Evolutionary conservation across 208 protist species (phyloP), one percentile per base, ranked within the genome.

Genomic region (Tritrichomonas foetus): DNA sequence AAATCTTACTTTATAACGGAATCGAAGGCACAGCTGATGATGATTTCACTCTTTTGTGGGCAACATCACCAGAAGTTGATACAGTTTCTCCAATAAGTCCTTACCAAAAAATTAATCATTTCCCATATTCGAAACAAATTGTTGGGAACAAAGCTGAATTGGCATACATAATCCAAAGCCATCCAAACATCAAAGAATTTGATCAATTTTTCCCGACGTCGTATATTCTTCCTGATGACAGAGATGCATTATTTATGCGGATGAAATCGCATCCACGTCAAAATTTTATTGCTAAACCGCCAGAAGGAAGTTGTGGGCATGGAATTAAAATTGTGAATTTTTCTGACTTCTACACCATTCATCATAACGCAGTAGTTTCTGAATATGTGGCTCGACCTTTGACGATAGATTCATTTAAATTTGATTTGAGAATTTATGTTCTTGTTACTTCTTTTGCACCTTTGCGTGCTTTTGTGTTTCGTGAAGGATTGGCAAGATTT

Each of bases 391-490:
- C 25, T 0, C 75, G 95, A n/a, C 95, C 95, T 57, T 50, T 95
- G 0, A 49, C 93, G 2, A 82, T 95, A 64, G 92, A 94, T 93
- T 92, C 93, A 9, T 82, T 94, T 84, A 95, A 95, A 89, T 95
- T 94, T 27, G 95, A 95, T 39, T 64, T 95, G 0, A 44, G 95
- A 9, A 66, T 95, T 33, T 95, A 95, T 75, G 95, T 95, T 33
- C 47, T 95, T 13, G 93, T 95, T 39, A 94, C 92, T 3, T 61
- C 44, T n/a, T 75, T 84, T 41, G n/a, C 50, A 1, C 95, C 95
- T 44, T 89, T 95, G n/a, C 93, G 94, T 41, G 93, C 92, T 30
- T 95, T 94, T 53, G 14, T 95, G 20, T 95, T 93, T 92, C 8
- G 80, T 44, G 94, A 94, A 57, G 94, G 94, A 13, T 55, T 94